These are phyloP conservation scores for Sporodiniella umbellata DNA, from an alignment of 371 early-diverging fungal species.

Conservation along the genomic window DNA sequence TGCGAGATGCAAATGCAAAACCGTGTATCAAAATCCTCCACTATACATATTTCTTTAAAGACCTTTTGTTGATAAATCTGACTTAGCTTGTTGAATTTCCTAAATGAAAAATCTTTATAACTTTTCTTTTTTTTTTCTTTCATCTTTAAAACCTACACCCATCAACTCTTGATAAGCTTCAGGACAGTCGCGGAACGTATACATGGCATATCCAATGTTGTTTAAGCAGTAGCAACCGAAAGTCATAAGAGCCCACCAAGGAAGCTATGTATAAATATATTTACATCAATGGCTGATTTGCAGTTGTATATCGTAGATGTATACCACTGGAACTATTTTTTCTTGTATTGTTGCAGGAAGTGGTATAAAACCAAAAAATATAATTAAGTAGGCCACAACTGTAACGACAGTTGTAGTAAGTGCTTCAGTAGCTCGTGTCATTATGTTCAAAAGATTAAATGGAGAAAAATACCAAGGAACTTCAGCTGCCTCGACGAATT, in stretches of 20 bases:
- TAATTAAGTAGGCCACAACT: conserved; percentile 39
- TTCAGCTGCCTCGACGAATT: background rate
- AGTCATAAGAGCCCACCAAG: conserved; percentile 77
- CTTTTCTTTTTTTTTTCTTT: too few species aligned
- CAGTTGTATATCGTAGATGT: background rate
- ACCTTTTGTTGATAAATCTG: background rate
- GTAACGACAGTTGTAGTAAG: conserved; percentile 43
- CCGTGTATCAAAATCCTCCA: too few species aligned
- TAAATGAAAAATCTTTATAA: too few species aligned
- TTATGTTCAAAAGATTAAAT: conserved; percentile 11
- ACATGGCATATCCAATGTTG: conserved; percentile 79
- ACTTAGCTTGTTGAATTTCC: conserved; percentile 17
- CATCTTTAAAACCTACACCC: too few species aligned
- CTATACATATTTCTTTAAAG: too few species aligned
- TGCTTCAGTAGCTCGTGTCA: conserved; percentile 67
- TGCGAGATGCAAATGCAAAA: too few species aligned
- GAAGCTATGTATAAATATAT: conserved; percentile 55
- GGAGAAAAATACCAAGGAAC: background rate
- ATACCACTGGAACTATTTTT: conserved; percentile 61
- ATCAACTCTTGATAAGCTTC: conserved; percentile 81
- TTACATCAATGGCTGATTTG: background rate
- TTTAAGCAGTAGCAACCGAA: conserved; percentile 85
- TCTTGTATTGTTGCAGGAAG: conserved; percentile 55
- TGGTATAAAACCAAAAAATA: conserved; percentile 54
- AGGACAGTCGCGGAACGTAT: conserved; percentile 89